Percentiles rank a stretch among this genome's conserved stretches.
Conservation (phyloP, 768 basidiomycete species). For the Lentinula aciculospora region DNA sequence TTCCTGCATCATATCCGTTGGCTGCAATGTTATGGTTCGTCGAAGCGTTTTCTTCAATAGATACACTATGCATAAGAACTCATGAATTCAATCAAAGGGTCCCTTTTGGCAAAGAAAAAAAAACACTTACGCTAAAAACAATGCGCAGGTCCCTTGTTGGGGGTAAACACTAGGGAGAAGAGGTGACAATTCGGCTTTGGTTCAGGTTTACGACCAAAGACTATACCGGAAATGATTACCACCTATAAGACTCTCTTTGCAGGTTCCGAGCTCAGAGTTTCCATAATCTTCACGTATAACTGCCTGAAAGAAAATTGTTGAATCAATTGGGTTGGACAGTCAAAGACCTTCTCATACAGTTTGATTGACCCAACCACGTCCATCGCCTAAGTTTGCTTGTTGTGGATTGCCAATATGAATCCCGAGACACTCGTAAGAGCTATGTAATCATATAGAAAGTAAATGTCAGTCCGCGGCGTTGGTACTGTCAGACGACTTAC, state of each 20-base stretch:
- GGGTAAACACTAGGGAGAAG: background rate
- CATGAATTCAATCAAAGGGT: background rate
- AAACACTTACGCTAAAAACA: conserved; percentile 40
- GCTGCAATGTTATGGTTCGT: conserved; percentile 42
- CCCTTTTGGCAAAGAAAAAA: conserved; percentile 44
- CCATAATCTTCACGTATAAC: conserved; percentile 66
- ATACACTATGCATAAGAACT: background rate
- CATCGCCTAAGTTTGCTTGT: conserved; percentile 65
- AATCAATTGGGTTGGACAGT: background rate
- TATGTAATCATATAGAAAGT: conserved; percentile 3
- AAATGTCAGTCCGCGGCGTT: too few species aligned
- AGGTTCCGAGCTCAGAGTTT: conserved; percentile 63
- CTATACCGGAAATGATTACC: conserved; percentile 62
- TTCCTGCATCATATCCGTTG: conserved; percentile 56
- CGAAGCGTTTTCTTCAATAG: conserved; percentile 22
- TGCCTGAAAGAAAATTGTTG: conserved; percentile 41
- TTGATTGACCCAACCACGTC: conserved; percentile 44
- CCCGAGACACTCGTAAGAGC: conserved; percentile 58
- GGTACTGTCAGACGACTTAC: too few species aligned
- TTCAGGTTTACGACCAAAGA: too few species aligned
- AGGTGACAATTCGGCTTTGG: too few species aligned
- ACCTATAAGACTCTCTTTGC: conserved; percentile 61
- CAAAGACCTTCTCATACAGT: conserved; percentile 17
- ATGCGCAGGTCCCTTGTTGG: conserved; percentile 32
- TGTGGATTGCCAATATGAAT: conserved; percentile 54